Evolutionary conservation across 805 yeast species (phyloP), one percentile per base, ranked within the genome.

Genomic region (Cyberlindnera meyerae): DNA sequence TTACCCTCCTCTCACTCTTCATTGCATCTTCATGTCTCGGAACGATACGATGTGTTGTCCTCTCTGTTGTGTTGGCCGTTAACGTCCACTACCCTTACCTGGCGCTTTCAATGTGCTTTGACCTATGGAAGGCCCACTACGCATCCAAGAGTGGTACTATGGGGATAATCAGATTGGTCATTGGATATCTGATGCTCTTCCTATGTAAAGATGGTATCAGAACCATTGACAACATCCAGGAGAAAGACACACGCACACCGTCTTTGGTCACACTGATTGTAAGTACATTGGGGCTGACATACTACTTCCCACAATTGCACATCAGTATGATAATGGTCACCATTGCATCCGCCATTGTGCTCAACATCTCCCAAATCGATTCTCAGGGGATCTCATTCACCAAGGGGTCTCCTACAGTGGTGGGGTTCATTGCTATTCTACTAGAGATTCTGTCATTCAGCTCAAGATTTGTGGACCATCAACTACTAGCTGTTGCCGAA

Each of bases 381-480:
- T 14, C 40, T 1, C 27, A 36, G 4, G 27, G 13, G 1, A 15
- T 41, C 5, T 13, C 40, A 2, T 45, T 40, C 18, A 40, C 27
- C 13, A 37, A 38, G 27, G 55, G 56, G 0, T 36, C 49, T 2
- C 44, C 49, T 11, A 42, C 54, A 0, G 27, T 49, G 3, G 39
- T 49, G 22, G 68, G 69, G 3, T 11, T 53, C 2, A 51, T 62
- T 38, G 51, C 69, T 3, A 45, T 62, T 3, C 32, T 60, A 12
- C 38, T 66, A 35, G 63, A 63, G 29, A 54, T 55, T 25, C 37
- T 64, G 36, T 62, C 70, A 2, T 54, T 62, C 33, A 57, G 57
- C 31, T 39, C 49, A 8, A 34, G 40, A 18, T 47, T 37, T 18
- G 27, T 33, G 4, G 30, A 33, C 11, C 17, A 45, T 35, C 30